Evolutionary conservation across 768 basidiomycete genomes (phyloP), one percentile per base, ranked within the genome.

Genomic region (Tylopilus subfusipes): DNA sequence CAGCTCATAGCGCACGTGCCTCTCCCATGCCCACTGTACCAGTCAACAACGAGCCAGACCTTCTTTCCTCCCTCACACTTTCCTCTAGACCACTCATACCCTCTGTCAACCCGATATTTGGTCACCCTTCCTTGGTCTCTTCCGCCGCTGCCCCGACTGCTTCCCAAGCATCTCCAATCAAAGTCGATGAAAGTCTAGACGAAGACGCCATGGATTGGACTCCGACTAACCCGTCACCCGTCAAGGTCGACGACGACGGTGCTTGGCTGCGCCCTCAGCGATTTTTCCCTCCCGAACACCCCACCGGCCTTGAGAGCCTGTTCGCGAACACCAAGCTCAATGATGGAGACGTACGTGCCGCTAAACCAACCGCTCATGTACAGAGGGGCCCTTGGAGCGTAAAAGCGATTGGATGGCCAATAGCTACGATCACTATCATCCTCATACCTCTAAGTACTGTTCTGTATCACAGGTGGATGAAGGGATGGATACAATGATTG

Each of bases 211-310:
- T 83, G 82, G 82, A 92, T 64, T 88, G 86, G 88, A 79, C 77
- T 13, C 87, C 89, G 1, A 83, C 83, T 1, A 73, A 75, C 55
- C 54, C 60, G 24, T 63, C 63, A 27, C 60, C 61, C 6, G 39
- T 52, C 52, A 70, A 60, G 46, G 56, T 50, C 52, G 63, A 78
- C 19, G 76, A 79, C 49, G 76, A 79, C 50, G 74, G 74, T 9
- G 68, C 72, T 24, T 84, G 79, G 82, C 62, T 91, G 47, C 80
- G 82, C 5, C 87, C 85, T 4, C 88, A 89, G 60, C 77, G 79
- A 14, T 91, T 90, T 65, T 91, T 90, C 59, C 80, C 86, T 16
- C 88, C 88, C 0, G 88, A 90, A 65, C 79, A 82, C 56, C 86
- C 88, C 1, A 91, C 88, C 1, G 88, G 88, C 14, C 75, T 91